Conservation (phyloP, 83 land plant genomes). For the Larix sibirica region DNA sequence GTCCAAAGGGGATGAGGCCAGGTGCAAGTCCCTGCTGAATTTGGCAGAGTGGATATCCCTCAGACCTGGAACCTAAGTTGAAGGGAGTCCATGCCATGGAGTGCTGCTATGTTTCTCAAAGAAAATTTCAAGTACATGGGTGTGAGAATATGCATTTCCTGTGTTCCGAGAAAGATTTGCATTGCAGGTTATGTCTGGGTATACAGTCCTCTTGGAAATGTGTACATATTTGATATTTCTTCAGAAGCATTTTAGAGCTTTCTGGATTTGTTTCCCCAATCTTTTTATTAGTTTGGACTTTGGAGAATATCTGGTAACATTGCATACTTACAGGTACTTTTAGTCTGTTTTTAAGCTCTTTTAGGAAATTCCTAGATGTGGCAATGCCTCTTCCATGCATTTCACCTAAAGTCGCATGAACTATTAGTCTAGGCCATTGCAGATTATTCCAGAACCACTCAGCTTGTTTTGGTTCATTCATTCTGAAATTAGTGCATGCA, state of each 20-base stretch:
- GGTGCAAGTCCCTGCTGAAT: too few relatives aligned
- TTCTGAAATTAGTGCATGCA: too few relatives aligned
- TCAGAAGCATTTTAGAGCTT: not conserved
- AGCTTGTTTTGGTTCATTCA: too few relatives aligned
- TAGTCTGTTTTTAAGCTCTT: not conserved
- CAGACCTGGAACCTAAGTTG: too few relatives aligned
- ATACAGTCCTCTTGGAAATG: not conserved
- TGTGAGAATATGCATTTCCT: not conserved
- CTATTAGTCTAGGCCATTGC: too few relatives aligned
- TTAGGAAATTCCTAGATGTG: not conserved
- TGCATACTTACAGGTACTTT: not conserved
- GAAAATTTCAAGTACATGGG: too few relatives aligned
- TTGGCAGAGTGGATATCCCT: too few relatives aligned
- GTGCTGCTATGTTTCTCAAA: too few relatives aligned
- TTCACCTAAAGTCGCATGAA: too few relatives aligned
- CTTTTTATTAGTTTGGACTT: not conserved
- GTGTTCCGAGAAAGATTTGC: not conserved
- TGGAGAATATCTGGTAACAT: not conserved
- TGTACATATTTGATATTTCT: not conserved
- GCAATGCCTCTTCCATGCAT: not conserved
- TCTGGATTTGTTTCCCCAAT: not conserved
- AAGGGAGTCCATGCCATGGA: too few relatives aligned
- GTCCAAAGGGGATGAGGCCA: too few relatives aligned
- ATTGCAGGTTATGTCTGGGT: not conserved
- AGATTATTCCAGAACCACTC: too few relatives aligned